Base-by-base conservation (phyloP, 768 basidiomycete genomes). In the Vararia minispora region DNA sequence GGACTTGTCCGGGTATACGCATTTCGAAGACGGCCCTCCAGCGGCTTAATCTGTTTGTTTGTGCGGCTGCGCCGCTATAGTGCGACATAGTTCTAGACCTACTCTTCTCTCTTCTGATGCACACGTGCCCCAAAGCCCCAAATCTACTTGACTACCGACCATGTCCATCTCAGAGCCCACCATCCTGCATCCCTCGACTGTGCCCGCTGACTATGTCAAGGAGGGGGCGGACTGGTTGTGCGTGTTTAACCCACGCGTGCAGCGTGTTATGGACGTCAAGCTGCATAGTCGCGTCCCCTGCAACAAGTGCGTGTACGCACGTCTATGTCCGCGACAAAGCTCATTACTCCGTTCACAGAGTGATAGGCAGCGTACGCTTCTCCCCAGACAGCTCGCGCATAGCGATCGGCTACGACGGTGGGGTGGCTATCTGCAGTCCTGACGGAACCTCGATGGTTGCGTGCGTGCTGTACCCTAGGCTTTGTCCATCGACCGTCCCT, bases 181-280 rank as follows among this genome's bases (percentile, higher is more conserved):
- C 36, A 56, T 51, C 18, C 34, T 62, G 44, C 47, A 49, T 31
- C 50, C 50, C n/a, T 25, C 28, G 21, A 40, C 32, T 28, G 37
- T 50, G 16, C 40, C 49, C 28, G 30, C 46, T 12, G 50, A 50
- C 20, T 43, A 48, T 18, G 34, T 40, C 28, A 62, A 72, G 53
- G 69, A 73, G 46, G 70, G 70, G 4, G 47, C 53, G 20, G 72
- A 72, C 28, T 75, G 72, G 72, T 55, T 70, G 25, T 69, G 65
- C 13, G 61, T 71, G 28, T 73, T 72, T 60, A 72, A 69, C 51
- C 63, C 68, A 35, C 63, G 65, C 36, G 63, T 61, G 13, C 55
- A 44, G 9, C 66, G 69, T 48, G 61, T 65, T 50, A 60, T 74
- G 48, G 72, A 75, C 43, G 67, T 74, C 23, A 57, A 58, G n/a